These are phyloP conservation scores for Naganishia kalamii DNA, from an alignment of 768 basidiomycete species.

Conservation along the genomic window DNA sequence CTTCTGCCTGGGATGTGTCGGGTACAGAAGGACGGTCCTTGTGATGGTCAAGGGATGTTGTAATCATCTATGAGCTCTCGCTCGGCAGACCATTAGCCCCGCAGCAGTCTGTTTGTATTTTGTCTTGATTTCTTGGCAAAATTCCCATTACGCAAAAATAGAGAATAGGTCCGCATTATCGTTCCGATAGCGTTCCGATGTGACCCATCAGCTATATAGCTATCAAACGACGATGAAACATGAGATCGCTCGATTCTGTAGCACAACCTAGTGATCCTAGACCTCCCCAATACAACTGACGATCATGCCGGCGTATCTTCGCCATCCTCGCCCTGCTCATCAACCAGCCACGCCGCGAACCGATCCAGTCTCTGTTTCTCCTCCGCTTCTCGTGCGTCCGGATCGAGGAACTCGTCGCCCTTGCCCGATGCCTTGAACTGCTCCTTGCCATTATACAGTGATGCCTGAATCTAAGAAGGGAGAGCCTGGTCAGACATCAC, in stretches of 20 bases:
- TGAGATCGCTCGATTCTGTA: too few relatives aligned
- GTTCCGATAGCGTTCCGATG: too few relatives aligned
- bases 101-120: constrained; percentile 7
- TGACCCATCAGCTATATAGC: too few relatives aligned
- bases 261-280: too few relatives aligned
- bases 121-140: not conserved
- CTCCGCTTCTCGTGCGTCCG: constrained; percentile 53
- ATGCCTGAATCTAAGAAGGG: constrained; percentile 62
- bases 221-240: too few relatives aligned
- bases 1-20: not conserved
- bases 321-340: constrained; percentile 35
- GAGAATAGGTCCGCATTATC: too few relatives aligned
- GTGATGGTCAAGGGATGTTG: too few relatives aligned
- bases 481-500: too few relatives aligned
- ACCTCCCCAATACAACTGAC: not conserved
- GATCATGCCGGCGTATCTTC: constrained; percentile 14
- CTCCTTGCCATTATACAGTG: constrained; percentile 72
- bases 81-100: not conserved
- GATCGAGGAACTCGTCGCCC: constrained; percentile 56
- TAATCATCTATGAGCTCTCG: not conserved
- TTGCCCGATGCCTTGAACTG: constrained; percentile 73
- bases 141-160: too few relatives aligned
- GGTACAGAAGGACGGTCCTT: not conserved
- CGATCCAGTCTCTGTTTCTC: constrained; percentile 78
- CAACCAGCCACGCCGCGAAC: constrained; percentile 80